These are phyloP conservation scores for Hylodesmum podocarpum DNA, from an alignment of 306 rosid species.

Conservation along the genomic window DNA sequence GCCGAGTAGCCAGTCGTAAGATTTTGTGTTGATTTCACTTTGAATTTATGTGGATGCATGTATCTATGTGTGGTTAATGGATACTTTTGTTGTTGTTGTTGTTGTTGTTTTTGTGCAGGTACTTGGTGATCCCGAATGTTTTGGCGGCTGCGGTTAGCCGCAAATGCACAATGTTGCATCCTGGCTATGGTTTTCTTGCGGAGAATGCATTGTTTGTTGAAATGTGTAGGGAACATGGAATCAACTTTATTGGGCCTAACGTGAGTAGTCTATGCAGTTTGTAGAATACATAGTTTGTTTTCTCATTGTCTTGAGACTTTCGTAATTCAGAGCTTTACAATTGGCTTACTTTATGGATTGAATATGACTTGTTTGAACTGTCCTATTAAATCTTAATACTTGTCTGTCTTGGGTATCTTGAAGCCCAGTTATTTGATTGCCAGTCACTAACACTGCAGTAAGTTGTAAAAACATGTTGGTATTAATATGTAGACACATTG, in stretches of 20 bases:
- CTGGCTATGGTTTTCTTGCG: constrained; percentile 98
- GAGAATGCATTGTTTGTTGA: constrained; percentile 96
- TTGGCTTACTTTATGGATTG: neutral
- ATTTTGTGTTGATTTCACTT: neutral
- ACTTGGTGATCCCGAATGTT: constrained; percentile 78
- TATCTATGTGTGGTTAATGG: neutral
- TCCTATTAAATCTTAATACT: neutral
- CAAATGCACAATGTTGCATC: constrained; percentile 90
- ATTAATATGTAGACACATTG: neutral
- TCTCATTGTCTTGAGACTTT: constrained; percentile 1
- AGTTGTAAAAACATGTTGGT: neutral
- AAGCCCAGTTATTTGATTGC: constrained; percentile 5
- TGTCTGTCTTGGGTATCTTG: neutral
- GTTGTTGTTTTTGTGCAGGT: constrained; percentile 42
- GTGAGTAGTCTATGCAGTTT: constrained; percentile 45
- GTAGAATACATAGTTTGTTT: neutral
- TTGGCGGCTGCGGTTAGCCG: constrained; percentile 84
- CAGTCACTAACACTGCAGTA: neutral
- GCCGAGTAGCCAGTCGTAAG: constrained; percentile 86
- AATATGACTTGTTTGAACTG: neutral
- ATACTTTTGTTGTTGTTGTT: neutral
- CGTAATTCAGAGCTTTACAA: neutral
- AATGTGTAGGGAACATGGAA: constrained; percentile 88
- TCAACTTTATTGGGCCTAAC: constrained; percentile 96
- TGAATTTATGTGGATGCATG: neutral